Conservation (phyloP, 805 yeast genomes). For the Ogataea saltuana region DNA sequence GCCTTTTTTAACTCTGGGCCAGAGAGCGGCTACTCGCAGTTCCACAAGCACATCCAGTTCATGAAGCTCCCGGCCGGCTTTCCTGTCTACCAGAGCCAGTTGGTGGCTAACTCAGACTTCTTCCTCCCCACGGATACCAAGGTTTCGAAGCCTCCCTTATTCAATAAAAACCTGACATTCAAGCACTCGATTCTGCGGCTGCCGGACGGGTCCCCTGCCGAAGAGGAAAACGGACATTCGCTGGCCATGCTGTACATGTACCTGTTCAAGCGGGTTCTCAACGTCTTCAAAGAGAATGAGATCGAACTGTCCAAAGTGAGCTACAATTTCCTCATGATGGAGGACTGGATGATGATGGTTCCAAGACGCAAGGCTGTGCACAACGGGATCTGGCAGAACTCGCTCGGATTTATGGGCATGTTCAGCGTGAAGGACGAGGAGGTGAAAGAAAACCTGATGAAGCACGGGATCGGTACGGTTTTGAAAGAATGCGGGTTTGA, state of each 20-base stretch:
- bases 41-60: slow-evolving; percentile 91
- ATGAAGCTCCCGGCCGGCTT: slow-evolving; percentile 65
- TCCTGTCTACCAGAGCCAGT: slow-evolving; percentile 55
- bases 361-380: slow-evolving; percentile 69
- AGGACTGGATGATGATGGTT: slow-evolving; percentile 80
- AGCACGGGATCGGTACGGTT: slow-evolving; percentile 52
- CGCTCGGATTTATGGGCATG: slow-evolving; percentile 80
- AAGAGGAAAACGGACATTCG: slow-evolving; percentile 51
- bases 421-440: slow-evolving; percentile 71
- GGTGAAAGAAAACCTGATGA: slow-evolving; percentile 46
- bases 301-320: slow-evolving; percentile 48
- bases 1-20: slow-evolving; percentile 90
- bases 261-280: slow-evolving; percentile 68
- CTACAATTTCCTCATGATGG: slow-evolving; percentile 81
- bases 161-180: slow-evolving; percentile 62
- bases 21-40: slow-evolving; percentile 90
- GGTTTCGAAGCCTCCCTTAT: slow-evolving; percentile 55
- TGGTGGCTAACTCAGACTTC: slow-evolving; percentile 46
- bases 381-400: slow-evolving; percentile 65
- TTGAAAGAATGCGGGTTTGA: slow-evolving; percentile 68
- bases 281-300: slow-evolving; percentile 57
- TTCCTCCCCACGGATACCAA: slow-evolving; percentile 52
- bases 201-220: slow-evolving; percentile 30
- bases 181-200: slow-evolving; percentile 81
- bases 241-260: slow-evolving; percentile 71